phyloP scores from a whole-genome alignment of 2,329 filamentous ascomycete species.

The Dryadomyces quercivorus region DNA sequence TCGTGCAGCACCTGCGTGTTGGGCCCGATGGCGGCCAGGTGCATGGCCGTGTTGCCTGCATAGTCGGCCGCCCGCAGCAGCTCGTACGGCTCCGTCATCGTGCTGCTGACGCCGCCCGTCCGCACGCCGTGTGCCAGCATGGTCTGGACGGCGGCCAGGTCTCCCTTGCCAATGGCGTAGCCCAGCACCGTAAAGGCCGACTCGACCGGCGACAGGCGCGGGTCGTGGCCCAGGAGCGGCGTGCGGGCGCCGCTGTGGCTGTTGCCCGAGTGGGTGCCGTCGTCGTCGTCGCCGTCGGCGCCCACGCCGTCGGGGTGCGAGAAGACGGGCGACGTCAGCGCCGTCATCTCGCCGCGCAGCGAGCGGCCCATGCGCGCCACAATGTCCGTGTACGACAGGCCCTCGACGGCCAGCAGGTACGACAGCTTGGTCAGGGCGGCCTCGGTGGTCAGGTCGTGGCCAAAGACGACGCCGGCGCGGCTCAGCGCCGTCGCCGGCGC shows the following conservation, averaged over 20 bases:
- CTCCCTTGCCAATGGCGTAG: conserved; percentile 65
- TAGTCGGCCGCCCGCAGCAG: conserved; percentile 69
- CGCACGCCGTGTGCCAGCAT: conserved; percentile 48
- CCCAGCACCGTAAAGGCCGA: conserved; percentile 64
- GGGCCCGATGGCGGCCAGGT: conserved; percentile 44
- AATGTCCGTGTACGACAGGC: conserved; percentile 53
- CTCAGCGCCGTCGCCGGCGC: conserved; percentile 67
- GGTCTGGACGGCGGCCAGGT: conserved; percentile 51
- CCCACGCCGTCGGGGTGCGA: conserved; percentile 51
- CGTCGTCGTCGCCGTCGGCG: conserved; percentile 34
- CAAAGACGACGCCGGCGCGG: conserved; percentile 76
- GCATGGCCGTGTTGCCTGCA: conserved; percentile 61
- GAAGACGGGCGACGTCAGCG: conserved; percentile 60
- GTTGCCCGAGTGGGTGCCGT: conserved; percentile 16
- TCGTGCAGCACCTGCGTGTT: conserved; percentile 43
- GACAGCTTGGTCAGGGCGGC: conserved; percentile 84
- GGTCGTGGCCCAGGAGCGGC: conserved; percentile 8
- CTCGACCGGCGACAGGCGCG: conserved; percentile 32
- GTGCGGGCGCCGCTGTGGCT: neutral
- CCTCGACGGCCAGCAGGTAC: conserved; percentile 63
- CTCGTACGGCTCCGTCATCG: conserved; percentile 17
- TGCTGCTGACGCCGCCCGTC: conserved; percentile 19
- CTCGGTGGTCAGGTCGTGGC: conserved; percentile 80
- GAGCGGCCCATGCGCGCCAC: conserved; percentile 59
- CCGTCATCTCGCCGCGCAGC: conserved; percentile 76